Conservation (phyloP, 2,329 filamentous ascomycete species). For the Botrytis hyacinthi region DNA sequence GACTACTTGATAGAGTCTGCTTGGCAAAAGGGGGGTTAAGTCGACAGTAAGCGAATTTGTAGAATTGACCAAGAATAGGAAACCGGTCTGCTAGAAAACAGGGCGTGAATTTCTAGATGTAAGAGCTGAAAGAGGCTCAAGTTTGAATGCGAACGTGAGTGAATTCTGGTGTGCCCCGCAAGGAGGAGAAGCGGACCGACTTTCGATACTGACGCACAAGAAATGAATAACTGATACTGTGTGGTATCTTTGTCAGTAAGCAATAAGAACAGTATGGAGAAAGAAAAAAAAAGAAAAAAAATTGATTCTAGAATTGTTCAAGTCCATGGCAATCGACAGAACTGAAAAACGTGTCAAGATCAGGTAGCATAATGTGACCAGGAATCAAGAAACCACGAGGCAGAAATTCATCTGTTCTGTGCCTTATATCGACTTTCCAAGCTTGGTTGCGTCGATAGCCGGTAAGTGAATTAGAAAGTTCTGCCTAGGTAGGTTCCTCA, state of each 20-base stretch:
- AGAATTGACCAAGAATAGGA: neutral
- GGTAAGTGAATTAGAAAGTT: neutral
- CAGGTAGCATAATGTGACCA: neutral
- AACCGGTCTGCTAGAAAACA: neutral
- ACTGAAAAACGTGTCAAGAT: neutral
- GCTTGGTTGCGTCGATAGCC: neutral
- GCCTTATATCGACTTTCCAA: neutral
- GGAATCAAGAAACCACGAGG: neutral
- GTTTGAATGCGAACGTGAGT: constrained; percentile 11
- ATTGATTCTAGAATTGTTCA: neutral
- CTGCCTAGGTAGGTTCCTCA: neutral
- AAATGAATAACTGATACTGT: constrained; percentile 6
- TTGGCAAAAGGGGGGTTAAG: constrained; percentile 4
- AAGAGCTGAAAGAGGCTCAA: constrained; percentile 8
- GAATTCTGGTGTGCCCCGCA: constrained; percentile 9
- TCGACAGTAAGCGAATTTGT: constrained; percentile 16
- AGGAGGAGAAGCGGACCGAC: neutral
- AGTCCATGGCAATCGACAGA: neutral
- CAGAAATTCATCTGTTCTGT: neutral
- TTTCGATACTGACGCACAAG: constrained; percentile 12
- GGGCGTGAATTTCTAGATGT: constrained; percentile 4
- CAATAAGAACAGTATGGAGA: neutral
- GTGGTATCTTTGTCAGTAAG: neutral
- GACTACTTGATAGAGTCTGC: neutral
- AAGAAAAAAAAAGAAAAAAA: neutral